phyloP scores from a whole-genome alignment of 768 basidiomycete species.

The Auriculariales sp. region DNA sequence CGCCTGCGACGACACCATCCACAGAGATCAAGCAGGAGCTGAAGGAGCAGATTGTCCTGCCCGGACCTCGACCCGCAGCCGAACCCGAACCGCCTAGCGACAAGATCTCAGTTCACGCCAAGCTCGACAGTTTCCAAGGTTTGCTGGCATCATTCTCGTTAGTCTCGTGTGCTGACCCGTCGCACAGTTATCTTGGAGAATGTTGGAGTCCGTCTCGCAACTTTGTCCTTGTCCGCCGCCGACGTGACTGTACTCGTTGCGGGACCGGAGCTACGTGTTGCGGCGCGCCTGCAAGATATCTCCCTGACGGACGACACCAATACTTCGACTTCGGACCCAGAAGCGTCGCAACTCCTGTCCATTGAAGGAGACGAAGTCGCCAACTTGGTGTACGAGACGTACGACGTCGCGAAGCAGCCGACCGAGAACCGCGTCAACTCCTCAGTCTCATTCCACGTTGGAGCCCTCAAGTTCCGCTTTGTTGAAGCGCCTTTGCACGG shows the following conservation, averaged over 20 bases:
- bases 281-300: conserved; percentile 71
- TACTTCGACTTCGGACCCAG: conserved; percentile 32
- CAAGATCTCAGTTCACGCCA: conserved; percentile 59
- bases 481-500: conserved; percentile 83
- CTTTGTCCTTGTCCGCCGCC: conserved; percentile 80
- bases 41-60: background rate
- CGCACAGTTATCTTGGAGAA: conserved; percentile 62
- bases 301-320: conserved; percentile 63
- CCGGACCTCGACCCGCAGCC: conserved; percentile 2
- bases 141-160: conserved; percentile 10
- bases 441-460: conserved; percentile 65
- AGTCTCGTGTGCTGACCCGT: conserved; percentile 1
- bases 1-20: background rate
- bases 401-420: conserved; percentile 52
- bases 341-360: conserved; percentile 76
- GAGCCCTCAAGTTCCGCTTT: conserved; percentile 79
- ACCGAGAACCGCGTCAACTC: conserved; percentile 72
- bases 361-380: conserved; percentile 93
- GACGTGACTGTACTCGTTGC: conserved; percentile 67
- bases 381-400: conserved; percentile 88
- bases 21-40: background rate
- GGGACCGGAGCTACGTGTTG: conserved; percentile 58
- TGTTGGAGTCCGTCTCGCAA: conserved; percentile 55
- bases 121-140: conserved; percentile 77
- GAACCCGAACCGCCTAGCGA: conserved; percentile 1